These are phyloP conservation scores for Austroboletus novae-zelandiae DNA, from an alignment of 1,284 basidiomycete genomes.

Conservation along the genomic window DNA sequence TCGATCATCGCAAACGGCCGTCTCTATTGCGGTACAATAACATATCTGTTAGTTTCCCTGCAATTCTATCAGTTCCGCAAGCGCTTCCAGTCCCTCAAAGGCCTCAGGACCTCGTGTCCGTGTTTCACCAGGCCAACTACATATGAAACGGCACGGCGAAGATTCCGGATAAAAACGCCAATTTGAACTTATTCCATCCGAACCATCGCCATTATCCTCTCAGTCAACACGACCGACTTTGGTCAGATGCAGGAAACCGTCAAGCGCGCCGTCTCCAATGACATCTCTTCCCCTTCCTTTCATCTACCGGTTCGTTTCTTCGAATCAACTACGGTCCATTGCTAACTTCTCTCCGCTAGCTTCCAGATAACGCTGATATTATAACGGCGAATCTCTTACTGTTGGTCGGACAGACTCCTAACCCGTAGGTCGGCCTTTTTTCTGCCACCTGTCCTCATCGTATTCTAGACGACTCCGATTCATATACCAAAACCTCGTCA, in stretches of 20 bases:
- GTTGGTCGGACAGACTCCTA: constrained; percentile 42
- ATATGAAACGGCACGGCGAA: constrained; percentile 2
- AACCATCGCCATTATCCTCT: neutral
- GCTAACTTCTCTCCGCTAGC: constrained; percentile 30
- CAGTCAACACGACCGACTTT: constrained; percentile 13
- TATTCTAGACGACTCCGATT: constrained; percentile 42
- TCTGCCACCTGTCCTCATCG: constrained; percentile 3
- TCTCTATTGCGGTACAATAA: neutral
- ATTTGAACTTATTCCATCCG: neutral
- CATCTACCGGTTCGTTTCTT: constrained; percentile 30
- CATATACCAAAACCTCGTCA: constrained; percentile 48
- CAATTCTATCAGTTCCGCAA: neutral
- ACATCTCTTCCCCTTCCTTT: constrained; percentile 28
- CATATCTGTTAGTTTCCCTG: neutral
- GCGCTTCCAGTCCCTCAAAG: too few relatives aligned
- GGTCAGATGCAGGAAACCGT: constrained; percentile 7
- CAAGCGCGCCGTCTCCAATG: constrained; percentile 32
- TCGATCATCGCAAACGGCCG: too few relatives aligned
- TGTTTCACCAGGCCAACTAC: neutral
- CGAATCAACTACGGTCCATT: neutral
- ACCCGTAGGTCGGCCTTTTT: constrained; percentile 36
- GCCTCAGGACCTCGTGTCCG: too few relatives aligned
- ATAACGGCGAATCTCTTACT: constrained; percentile 56
- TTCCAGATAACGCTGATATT: constrained; percentile 47
- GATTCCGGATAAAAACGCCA: neutral